Evolutionary conservation across 2,329 filamentous ascomycete species (phyloP).

Genomic region (Coniella lustricola): DNA sequence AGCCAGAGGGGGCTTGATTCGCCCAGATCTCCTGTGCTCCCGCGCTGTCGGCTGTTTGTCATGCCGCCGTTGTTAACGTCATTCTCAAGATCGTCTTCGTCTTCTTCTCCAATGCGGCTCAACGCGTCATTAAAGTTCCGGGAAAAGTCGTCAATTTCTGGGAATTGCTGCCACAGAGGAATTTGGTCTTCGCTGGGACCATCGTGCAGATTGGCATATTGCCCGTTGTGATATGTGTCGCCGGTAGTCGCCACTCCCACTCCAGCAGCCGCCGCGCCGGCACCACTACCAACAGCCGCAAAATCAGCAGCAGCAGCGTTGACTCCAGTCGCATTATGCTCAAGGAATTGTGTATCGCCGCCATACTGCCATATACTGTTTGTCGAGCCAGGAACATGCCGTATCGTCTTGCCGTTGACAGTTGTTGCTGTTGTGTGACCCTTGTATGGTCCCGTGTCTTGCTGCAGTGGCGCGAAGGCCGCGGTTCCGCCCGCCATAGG

Average conservation of each 20-base stretch:
- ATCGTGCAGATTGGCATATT: constrained; percentile 9
- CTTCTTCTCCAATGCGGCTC: constrained; percentile 31
- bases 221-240: too few relatives aligned
- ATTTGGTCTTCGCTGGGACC: constrained; percentile 27
- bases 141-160: constrained; percentile 40
- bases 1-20: constrained; percentile 41
- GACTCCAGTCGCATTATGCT: constrained; percentile 14
- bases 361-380: constrained; percentile 9
- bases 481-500: constrained; percentile 21
- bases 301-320: constrained; percentile 17
- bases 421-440: neutral
- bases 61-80: constrained; percentile 12
- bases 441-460: constrained; percentile 21
- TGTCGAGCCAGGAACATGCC: constrained; percentile 12
- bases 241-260: constrained; percentile 2
- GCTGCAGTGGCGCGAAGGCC: constrained; percentile 33
- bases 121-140: constrained; percentile 36
- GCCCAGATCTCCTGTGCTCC: constrained; percentile 11
- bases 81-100: constrained; percentile 24
- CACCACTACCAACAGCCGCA: constrained; percentile 8
- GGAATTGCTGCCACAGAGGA: constrained; percentile 28
- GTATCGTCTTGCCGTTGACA: constrained; percentile 12
- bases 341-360: constrained; percentile 17
- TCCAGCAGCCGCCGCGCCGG: constrained; percentile 4
- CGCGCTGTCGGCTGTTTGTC: neutral